phyloP scores from a whole-genome alignment of 2,329 filamentous ascomycete species.

The Ophiocordyceps camponoti-leonardi region DNA sequence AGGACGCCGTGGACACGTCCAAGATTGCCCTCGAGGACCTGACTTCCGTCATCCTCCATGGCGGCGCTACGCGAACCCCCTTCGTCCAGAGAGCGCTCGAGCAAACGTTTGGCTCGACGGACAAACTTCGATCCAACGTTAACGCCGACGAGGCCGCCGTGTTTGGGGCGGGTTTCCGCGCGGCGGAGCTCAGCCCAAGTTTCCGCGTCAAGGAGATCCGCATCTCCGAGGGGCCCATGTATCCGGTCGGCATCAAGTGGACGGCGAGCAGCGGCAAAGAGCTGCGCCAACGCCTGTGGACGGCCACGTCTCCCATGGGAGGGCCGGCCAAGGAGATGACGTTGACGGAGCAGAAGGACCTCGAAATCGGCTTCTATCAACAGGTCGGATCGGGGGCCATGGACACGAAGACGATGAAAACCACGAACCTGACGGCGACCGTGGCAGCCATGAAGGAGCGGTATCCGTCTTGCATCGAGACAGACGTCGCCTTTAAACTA shows the following conservation, averaged over 20 bases:
- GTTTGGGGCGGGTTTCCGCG: slow-evolving; percentile 89
- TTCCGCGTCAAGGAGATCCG: slow-evolving; percentile 98
- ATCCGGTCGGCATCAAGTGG: slow-evolving; percentile 63
- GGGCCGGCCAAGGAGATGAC: slow-evolving; percentile 66
- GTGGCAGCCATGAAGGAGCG: slow-evolving; percentile 64
- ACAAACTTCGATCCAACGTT: slow-evolving; percentile 82
- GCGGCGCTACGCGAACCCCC: slow-evolving; percentile 76
- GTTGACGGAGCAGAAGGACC: slow-evolving; percentile 68
- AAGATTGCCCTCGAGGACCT: slow-evolving; percentile 59
- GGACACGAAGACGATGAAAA: slow-evolving; percentile 49
- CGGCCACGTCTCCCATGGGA: slow-evolving; percentile 56
- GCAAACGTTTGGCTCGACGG: slow-evolving; percentile 48
- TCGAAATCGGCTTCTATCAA: slow-evolving; percentile 67
- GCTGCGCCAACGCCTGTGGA: slow-evolving; percentile 70
- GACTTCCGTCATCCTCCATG: slow-evolving; percentile 83
- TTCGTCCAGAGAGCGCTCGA: slow-evolving; percentile 88
- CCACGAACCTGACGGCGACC: slow-evolving; percentile 72
- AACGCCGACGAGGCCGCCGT: slow-evolving; percentile 95
- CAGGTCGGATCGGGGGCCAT: slow-evolving; percentile 41
- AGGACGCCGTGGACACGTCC: slow-evolving; percentile 57
- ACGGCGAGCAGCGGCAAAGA: slow-evolving; percentile 48
- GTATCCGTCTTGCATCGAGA: slow-evolving; percentile 53
- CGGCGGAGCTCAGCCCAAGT: slow-evolving; percentile 77
- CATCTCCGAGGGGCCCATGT: slow-evolving; percentile 58
- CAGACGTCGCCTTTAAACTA: slow-evolving; percentile 67